Percentiles rank a stretch among this genome's conserved stretches.
These are phyloP conservation scores for Teratosphaeria viscida DNA, from an alignment of 2,329 filamentous ascomycete genomes.

Conservation along the genomic window DNA sequence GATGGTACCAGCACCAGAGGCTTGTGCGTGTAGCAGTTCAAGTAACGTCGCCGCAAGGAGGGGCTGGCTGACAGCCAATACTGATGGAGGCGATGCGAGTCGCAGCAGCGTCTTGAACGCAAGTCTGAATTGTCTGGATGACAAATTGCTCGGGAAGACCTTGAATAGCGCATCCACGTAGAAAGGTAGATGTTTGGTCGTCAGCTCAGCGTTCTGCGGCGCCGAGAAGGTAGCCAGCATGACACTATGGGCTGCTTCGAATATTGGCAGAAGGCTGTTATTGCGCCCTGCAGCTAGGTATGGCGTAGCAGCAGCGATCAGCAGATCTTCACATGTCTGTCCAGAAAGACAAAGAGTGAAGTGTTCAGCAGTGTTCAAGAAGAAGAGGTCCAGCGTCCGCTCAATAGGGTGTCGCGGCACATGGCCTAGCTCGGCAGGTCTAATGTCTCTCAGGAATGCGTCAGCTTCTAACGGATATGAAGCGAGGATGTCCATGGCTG, in stretches of 20 bases:
- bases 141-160: slow-evolving; percentile 67
- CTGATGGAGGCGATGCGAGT: slow-evolving; percentile 69
- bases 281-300: slow-evolving; percentile 58
- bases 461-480: slow-evolving; percentile 57
- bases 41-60: slow-evolving; percentile 70
- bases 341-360: slow-evolving; percentile 61
- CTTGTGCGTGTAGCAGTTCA: slow-evolving; percentile 63
- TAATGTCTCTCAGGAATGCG: slow-evolving; percentile 55
- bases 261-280: slow-evolving; percentile 55
- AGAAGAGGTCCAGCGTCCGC: slow-evolving; percentile 72
- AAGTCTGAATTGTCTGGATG: slow-evolving; percentile 74
- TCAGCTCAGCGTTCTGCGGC: slow-evolving; percentile 62
- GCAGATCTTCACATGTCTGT: slow-evolving; percentile 57
- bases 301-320: slow-evolving; percentile 62
- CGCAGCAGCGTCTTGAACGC: slow-evolving; percentile 79
- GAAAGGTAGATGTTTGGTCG: slow-evolving; percentile 63
- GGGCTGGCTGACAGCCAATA: slow-evolving; percentile 61
- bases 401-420: slow-evolving; percentile 57
- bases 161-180: slow-evolving; percentile 74
- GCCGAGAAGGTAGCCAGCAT: slow-evolving; percentile 71
- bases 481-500: slow-evolving; percentile 69
- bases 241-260: slow-evolving; percentile 78
- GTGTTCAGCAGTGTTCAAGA: slow-evolving; percentile 78
- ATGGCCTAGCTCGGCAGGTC: slow-evolving; percentile 41
- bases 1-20: slow-evolving; percentile 42